These are phyloP conservation scores for Botrytis byssoidea DNA, from an alignment of 2,329 filamentous ascomycete genomes.

Conservation along the genomic window DNA sequence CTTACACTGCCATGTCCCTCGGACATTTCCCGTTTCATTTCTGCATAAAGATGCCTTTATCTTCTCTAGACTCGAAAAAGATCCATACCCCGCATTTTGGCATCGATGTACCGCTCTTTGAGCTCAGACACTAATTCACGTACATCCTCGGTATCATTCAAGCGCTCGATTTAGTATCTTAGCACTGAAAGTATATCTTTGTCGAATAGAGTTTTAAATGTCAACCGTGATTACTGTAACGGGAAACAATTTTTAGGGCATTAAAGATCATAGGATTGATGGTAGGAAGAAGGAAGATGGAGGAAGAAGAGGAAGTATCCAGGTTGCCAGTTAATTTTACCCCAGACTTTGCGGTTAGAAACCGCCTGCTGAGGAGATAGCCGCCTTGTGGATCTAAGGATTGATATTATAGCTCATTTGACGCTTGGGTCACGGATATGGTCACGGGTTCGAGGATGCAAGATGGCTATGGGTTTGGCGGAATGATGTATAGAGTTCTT, in stretches of 20 bases:
- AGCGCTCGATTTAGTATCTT: neutral
- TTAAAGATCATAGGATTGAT: neutral
- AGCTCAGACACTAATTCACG: slow-evolving; percentile 6
- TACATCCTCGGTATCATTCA: neutral
- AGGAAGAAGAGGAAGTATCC: neutral
- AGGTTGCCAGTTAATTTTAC: neutral
- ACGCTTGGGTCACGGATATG: neutral
- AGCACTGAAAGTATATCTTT: neutral
- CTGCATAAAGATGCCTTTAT: neutral
- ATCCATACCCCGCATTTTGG: neutral
- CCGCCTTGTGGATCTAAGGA: neutral
- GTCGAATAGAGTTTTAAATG: neutral
- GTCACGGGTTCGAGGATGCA: too few relatives aligned
- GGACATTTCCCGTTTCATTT: neutral
- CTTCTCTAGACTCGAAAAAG: neutral
- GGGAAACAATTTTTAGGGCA: neutral
- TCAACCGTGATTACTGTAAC: neutral
- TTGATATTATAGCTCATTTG: neutral
- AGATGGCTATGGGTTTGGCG: neutral
- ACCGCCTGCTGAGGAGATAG: neutral
- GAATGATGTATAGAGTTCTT: neutral
- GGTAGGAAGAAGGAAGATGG: neutral
- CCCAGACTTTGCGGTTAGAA: neutral
- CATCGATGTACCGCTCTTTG: neutral
- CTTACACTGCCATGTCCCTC: neutral